These are phyloP conservation scores for Ceratocystiopsis brevicomis DNA, from an alignment of 2,329 filamentous ascomycete species.

Conservation along the genomic window DNA sequence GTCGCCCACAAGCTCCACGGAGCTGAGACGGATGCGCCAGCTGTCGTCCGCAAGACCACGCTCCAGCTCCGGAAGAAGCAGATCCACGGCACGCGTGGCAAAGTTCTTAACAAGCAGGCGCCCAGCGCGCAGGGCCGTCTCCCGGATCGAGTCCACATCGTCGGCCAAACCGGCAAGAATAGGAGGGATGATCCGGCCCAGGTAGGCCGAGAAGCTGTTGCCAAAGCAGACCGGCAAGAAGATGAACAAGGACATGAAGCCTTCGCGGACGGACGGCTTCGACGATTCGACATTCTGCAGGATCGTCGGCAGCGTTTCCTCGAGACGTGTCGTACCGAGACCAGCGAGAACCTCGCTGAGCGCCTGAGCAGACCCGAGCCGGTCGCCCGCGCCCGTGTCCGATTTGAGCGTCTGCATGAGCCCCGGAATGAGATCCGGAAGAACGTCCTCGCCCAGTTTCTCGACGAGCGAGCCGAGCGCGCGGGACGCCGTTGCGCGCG, in stretches of 20 bases:
- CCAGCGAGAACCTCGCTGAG: constrained; percentile 92
- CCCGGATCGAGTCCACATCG: constrained; percentile 87
- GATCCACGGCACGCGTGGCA: constrained; percentile 80
- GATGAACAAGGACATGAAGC: constrained; percentile 98
- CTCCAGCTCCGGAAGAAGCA: constrained; percentile 85
- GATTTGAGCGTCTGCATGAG: constrained; percentile 97
- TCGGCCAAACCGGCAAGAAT: constrained; percentile 89
- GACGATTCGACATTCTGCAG: constrained; percentile 86
- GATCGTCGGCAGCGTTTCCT: constrained; percentile 91
- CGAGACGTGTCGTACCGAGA: constrained; percentile 74
- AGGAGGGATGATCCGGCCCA: constrained; percentile 85
- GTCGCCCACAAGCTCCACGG: constrained; percentile 91
- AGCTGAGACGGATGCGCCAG: constrained; percentile 94
- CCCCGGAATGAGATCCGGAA: constrained; percentile 91
- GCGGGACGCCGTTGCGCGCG: constrained; percentile 86
- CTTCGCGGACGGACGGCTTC: constrained; percentile 80
- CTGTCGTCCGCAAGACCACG: constrained; percentile 92
- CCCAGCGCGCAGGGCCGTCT: constrained; percentile 87
- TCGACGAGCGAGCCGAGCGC: constrained; percentile 92
- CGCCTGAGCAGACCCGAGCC: constrained; percentile 88
- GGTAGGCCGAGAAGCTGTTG: constrained; percentile 93
- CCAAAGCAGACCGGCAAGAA: constrained; percentile 98
- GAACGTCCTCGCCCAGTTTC: constrained; percentile 88
- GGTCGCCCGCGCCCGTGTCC: constrained; percentile 87
- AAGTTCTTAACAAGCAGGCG: constrained; percentile 96